These are phyloP conservation scores for Ceratobasidium papillatum DNA, from an alignment of 1,284 basidiomycete species.

Conservation along the genomic window DNA sequence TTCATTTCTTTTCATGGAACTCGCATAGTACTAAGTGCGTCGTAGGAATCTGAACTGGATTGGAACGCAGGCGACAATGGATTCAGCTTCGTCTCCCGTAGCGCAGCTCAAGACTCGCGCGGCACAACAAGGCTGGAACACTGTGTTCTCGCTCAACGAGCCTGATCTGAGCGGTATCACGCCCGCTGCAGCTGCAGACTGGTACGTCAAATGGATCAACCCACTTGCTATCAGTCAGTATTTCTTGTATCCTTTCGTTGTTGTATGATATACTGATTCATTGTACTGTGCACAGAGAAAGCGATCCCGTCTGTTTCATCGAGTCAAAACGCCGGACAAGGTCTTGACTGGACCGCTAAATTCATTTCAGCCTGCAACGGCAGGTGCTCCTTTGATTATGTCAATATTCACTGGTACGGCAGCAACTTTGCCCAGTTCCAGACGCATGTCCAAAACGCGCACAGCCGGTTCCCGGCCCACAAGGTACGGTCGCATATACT, in stretches of 20 bases:
- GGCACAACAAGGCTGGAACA: slow-evolving; percentile 31
- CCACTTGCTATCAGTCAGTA: slow-evolving; percentile 35
- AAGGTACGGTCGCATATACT: not conserved
- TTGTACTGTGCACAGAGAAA: not conserved
- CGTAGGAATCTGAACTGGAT: slow-evolving; percentile 19
- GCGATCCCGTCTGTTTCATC: slow-evolving; percentile 28
- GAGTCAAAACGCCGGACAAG: slow-evolving; percentile 7
- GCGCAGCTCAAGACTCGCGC: slow-evolving; percentile 10
- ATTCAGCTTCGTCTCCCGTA: slow-evolving; percentile 15
- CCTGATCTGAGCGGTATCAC: slow-evolving; percentile 35
- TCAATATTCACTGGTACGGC: slow-evolving; percentile 33
- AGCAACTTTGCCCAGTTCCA: slow-evolving; percentile 5
- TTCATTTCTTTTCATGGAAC: too few species aligned
- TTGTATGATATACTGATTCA: not conserved
- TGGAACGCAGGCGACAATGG: slow-evolving; percentile 19
- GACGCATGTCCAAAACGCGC: slow-evolving; percentile 5
- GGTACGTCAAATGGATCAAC: slow-evolving; percentile 40
- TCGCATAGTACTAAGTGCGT: too few species aligned
- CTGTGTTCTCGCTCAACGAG: slow-evolving; percentile 41
- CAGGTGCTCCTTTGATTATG: slow-evolving; percentile 24
- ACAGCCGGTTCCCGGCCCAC: slow-evolving; percentile 1
- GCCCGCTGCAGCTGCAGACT: slow-evolving; percentile 9
- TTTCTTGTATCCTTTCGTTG: not conserved
- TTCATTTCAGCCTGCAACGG: slow-evolving; percentile 27
- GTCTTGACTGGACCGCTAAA: not conserved